A percentile compares a stretch with the other conserved stretches of the same genome.
Conservation (phyloP, 768 basidiomycete genomes). For the Naganishia friedmannii region DNA sequence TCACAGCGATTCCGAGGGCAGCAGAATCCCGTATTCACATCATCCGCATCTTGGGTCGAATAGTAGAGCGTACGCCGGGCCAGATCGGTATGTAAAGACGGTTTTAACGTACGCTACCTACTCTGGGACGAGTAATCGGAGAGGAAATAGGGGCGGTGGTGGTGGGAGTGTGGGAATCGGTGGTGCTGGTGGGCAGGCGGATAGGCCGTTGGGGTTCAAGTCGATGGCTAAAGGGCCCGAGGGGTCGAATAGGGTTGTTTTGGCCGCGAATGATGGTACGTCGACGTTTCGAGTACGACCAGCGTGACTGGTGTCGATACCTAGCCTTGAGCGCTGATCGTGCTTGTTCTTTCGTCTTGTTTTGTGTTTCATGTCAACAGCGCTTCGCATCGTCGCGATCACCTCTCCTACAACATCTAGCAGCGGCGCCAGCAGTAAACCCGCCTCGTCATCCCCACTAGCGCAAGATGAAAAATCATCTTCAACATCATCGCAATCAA, state of each 20-base stretch:
- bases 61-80: background rate
- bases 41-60: too few species aligned
- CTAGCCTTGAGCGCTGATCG: too few species aligned
- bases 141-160: background rate
- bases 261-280: slow-evolving; percentile 40
- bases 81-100: slow-evolving; percentile 29
- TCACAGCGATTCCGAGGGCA: too few species aligned
- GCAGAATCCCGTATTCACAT: too few species aligned
- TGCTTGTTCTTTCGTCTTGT: too few species aligned
- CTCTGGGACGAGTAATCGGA: background rate
- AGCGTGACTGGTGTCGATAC: too few species aligned
- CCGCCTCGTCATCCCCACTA: slow-evolving; percentile 20
- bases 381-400: slow-evolving; percentile 40
- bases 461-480: slow-evolving; percentile 4
- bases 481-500: too few species aligned
- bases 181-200: background rate
- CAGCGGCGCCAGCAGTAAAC: slow-evolving; percentile 21
- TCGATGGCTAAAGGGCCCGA: slow-evolving; percentile 45
- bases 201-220: slow-evolving; percentile 25
- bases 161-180: too few species aligned
- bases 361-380: too few species aligned
- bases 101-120: slow-evolving; percentile 12
- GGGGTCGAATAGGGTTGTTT: slow-evolving; percentile 44
- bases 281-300: background rate
- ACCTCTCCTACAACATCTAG: slow-evolving; percentile 7